Conservation (phyloP, 352 stramenopile species). For the Detonula confervacea region DNA sequence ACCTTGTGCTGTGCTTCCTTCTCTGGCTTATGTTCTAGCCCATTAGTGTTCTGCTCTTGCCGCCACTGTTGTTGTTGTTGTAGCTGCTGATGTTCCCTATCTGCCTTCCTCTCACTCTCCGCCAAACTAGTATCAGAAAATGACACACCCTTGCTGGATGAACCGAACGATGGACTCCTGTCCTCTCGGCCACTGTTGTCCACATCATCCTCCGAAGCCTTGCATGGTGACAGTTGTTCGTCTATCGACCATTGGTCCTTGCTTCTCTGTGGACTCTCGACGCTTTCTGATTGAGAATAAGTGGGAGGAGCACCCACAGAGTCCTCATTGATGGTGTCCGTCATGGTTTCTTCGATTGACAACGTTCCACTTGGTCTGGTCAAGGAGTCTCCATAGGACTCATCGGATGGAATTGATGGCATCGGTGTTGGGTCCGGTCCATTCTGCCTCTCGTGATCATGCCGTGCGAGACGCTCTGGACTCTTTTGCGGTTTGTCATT, state of each 20-base stretch:
- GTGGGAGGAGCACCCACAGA: slow-evolving; percentile 12
- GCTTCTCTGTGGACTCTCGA: slow-evolving; percentile 14
- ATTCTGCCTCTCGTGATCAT: slow-evolving; percentile 12
- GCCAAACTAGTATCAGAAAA: slow-evolving; percentile 31
- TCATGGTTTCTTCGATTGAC: slow-evolving; percentile 27
- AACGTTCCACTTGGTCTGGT: slow-evolving; percentile 15
- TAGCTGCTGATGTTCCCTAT: background rate
- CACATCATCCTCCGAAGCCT: slow-evolving; percentile 12
- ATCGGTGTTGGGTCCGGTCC: background rate
- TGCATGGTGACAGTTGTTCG: slow-evolving; percentile 10
- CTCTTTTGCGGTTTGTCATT: slow-evolving; percentile 13
- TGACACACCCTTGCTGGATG: slow-evolving; percentile 33
- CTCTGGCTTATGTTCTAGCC: background rate
- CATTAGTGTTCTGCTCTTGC: slow-evolving; percentile 7
- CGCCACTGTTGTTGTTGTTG: slow-evolving; percentile 10
- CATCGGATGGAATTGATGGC: slow-evolving; percentile 29
- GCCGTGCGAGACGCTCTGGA: background rate
- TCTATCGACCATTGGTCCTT: slow-evolving; percentile 24
- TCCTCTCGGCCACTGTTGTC: slow-evolving; percentile 3
- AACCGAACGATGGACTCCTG: slow-evolving; percentile 16
- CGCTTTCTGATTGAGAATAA: slow-evolving; percentile 10
- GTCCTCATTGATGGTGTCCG: slow-evolving; percentile 13
- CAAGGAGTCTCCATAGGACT: slow-evolving; percentile 23
- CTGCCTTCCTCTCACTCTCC: slow-evolving; percentile 30
- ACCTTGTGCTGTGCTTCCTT: slow-evolving; percentile 12